Evolutionary conservation across 768 basidiomycete genomes (phyloP), one percentile per base, ranked within the genome.

Genomic region (Cantharellus anzutake): DNA sequence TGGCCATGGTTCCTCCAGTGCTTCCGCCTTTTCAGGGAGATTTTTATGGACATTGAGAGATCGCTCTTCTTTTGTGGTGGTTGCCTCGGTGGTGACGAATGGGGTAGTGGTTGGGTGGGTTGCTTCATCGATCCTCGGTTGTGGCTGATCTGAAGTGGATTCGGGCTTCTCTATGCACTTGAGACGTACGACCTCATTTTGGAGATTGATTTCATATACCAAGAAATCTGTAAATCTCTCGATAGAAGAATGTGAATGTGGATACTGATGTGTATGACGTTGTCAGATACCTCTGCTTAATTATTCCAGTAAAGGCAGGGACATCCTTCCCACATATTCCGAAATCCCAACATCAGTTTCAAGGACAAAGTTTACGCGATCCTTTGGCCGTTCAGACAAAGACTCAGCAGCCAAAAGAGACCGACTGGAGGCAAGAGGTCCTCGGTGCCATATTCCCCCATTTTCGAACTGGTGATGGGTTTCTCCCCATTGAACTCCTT

Each of bases 151-250:
- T 5, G 73, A 65, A 35, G 80, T 69, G 35, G 75, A 75, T 61
- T 78, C 74, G 2, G 90, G 92, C 67, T 81, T 81, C 41, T 73
- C 78, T 42, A 98, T 76, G 58, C 81, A 79, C 68, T 87, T 88
- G 41, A 99, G 67, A 67, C 87, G 84, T 16, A 96, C 72, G 4
- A 88, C 83, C 63, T 86, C 80, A 51, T 83, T 78, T 63, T 88
- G 82, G 61, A 81, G 77, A 66, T 86, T 82, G 40, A 99, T 83
- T 72, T 99, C 96, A 66, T 78, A 85, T 20, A 99, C 96, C 66
- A 98, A 66, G 68, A 99, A 99, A 71, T 99, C 96, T 44, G 94
- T 94, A 70, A 98, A 98, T 66, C 93, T 96, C 67, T 37, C 40
- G 29, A 52, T 60, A 51, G 44, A 11, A 48, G 29, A 29, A 11